These are phyloP conservation scores for Biscogniauxia marginata DNA, from an alignment of 2,329 filamentous ascomycete genomes.

Conservation along the genomic window DNA sequence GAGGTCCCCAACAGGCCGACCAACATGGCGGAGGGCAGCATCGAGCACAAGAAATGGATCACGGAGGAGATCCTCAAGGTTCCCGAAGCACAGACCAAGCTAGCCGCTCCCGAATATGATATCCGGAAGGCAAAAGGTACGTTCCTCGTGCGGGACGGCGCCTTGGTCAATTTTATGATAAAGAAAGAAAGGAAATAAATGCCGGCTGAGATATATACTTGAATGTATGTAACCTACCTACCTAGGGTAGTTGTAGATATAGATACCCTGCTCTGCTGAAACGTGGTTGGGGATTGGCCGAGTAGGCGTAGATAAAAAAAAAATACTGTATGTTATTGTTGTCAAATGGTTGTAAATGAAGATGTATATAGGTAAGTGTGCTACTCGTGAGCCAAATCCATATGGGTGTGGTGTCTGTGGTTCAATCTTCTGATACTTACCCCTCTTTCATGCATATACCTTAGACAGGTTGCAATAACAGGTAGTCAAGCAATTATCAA, in stretches of 20 bases:
- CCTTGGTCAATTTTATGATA: conserved; percentile 72
- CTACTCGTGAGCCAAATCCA: too few relatives aligned
- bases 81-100: conserved; percentile 56
- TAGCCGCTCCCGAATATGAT: conserved; percentile 45
- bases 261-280: conserved; percentile 2
- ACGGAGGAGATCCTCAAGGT: conserved; percentile 59
- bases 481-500: too few relatives aligned
- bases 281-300: not conserved
- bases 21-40: conserved; percentile 32
- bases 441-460: too few relatives aligned
- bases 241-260: not conserved
- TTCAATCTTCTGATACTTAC: too few relatives aligned
- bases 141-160: conserved; percentile 53
- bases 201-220: not conserved
- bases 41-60: conserved; percentile 57
- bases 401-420: too few relatives aligned
- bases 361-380: too few relatives aligned
- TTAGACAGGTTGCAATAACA: too few relatives aligned
- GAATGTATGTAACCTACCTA: not conserved
- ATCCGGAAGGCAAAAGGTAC: conserved; percentile 36
- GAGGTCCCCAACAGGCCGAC: conserved; percentile 55
- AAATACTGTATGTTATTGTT: not conserved
- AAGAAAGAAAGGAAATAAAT: conserved; percentile 13
- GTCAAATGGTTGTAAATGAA: too few relatives aligned
- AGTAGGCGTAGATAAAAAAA: not conserved